phyloP scores from a whole-genome alignment of 2,329 filamentous ascomycete genomes.

The Geosmithia morbida region DNA sequence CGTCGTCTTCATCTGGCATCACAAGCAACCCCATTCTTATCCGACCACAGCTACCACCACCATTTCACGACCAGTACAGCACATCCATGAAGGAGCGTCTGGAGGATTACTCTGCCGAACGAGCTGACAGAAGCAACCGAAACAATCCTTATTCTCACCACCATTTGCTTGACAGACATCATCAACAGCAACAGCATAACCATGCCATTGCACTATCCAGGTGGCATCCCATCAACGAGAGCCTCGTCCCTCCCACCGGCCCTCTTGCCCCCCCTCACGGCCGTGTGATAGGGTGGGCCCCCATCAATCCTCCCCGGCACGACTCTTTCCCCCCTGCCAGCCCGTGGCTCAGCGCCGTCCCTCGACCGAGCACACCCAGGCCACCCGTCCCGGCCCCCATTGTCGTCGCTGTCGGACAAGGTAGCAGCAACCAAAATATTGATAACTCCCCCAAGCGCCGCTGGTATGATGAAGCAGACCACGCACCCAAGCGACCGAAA shows the following conservation, averaged over 20 bases:
- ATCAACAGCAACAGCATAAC: no score
- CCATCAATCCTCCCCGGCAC: background rate
- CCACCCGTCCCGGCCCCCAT: no score
- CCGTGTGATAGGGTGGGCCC: no score
- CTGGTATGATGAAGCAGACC: background rate
- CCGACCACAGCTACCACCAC: background rate
- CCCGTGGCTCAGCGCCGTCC: background rate
- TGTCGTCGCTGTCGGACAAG: background rate
- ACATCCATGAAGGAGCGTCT: background rate
- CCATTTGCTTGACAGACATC: no score
- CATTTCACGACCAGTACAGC: background rate
- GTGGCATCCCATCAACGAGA: background rate
- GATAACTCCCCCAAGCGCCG: background rate
- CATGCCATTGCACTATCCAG: background rate
- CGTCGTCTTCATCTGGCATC: background rate
- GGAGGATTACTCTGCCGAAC: background rate
- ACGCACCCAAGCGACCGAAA: background rate
- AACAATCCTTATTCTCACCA: no score
- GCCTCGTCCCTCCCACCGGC: no score
- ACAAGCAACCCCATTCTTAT: conserved; percentile 1
- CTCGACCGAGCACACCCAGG: background rate
- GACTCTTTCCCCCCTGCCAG: background rate
- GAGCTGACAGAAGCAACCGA: background rate
- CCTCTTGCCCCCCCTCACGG: no score
- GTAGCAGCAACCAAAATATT: background rate